phyloP scores from a whole-genome alignment of 1,284 basidiomycete species.

The Cutaneotrichosporon sp. region DNA sequence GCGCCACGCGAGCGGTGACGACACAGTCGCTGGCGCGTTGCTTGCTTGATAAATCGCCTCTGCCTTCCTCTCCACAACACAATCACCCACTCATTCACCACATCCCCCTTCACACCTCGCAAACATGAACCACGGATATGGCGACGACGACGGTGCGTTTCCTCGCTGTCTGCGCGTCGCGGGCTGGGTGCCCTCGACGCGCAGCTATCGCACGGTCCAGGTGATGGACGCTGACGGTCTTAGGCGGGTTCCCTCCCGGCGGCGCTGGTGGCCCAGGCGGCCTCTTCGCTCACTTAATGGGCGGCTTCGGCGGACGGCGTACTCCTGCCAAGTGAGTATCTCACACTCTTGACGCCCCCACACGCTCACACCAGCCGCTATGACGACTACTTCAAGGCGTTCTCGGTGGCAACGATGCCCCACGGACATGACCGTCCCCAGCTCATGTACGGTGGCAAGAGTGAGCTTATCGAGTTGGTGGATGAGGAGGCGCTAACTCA shows the following conservation, averaged over 20 bases:
- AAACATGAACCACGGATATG: slow-evolving; percentile 53
- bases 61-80: background rate
- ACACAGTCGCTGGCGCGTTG: slow-evolving; percentile 14
- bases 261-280: slow-evolving; percentile 28
- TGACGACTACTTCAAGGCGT: slow-evolving; percentile 55
- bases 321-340: slow-evolving; percentile 32
- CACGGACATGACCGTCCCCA: slow-evolving; percentile 49
- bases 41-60: background rate
- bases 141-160: slow-evolving; percentile 44
- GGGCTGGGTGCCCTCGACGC: background rate
- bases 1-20: slow-evolving; percentile 20
- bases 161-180: background rate
- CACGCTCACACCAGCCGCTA: slow-evolving; percentile 35
- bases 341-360: background rate
- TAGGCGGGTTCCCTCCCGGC: background rate
- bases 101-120: background rate
- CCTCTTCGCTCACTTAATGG: slow-evolving; percentile 38
- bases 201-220: background rate
- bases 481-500: slow-evolving; percentile 12
- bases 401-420: slow-evolving; percentile 54
- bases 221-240: background rate
- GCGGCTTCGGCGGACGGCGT: slow-evolving; percentile 27
- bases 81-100: background rate
- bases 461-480: slow-evolving; percentile 59
- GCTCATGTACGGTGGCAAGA: slow-evolving; percentile 82